phyloP scores from a whole-genome alignment of 1,284 basidiomycete genomes.

The Athelia psychrophila region DNA sequence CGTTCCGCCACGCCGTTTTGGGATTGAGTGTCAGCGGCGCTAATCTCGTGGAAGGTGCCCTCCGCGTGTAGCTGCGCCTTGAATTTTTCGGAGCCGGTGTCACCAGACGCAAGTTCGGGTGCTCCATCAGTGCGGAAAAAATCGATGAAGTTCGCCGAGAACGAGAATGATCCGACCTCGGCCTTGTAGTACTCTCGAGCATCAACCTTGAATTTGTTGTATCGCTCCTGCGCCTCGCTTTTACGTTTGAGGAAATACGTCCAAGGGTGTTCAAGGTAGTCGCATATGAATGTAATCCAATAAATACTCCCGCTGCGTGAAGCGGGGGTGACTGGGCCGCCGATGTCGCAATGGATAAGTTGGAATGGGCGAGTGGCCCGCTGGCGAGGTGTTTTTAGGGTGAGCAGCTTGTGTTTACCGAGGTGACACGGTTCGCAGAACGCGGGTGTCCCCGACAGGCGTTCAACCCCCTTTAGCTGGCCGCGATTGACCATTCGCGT shows the following conservation, averaged over 20 bases:
- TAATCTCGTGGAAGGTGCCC: conserved; percentile 20
- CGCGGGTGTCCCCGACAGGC: background rate
- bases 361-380: conserved; percentile 17
- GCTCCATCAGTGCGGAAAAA: conserved; percentile 27
- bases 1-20: conserved; percentile 28
- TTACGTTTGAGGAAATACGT: conserved; percentile 22
- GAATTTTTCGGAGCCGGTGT: conserved; percentile 23
- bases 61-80: conserved; percentile 15
- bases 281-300: conserved; percentile 30
- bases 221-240: conserved; percentile 11
- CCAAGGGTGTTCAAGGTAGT: conserved; percentile 18
- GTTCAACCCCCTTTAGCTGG: conserved; percentile 10
- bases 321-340: conserved; percentile 22
- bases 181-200: conserved; percentile 12
- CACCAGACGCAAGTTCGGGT: conserved; percentile 13
- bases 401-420: conserved; percentile 23
- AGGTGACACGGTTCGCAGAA: conserved; percentile 17
- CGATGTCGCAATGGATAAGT: conserved; percentile 28
- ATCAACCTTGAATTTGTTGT: conserved; percentile 16
- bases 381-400: conserved; percentile 13
- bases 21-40: conserved; percentile 25
- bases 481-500: conserved; percentile 16
- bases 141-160: conserved; percentile 13
- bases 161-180: conserved; percentile 14
- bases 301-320: conserved; percentile 19